Evolutionary conservation across 2,329 filamentous ascomycete genomes (phyloP), one percentile per base, ranked within the genome.

Genomic region (Kalmusia sp.): DNA sequence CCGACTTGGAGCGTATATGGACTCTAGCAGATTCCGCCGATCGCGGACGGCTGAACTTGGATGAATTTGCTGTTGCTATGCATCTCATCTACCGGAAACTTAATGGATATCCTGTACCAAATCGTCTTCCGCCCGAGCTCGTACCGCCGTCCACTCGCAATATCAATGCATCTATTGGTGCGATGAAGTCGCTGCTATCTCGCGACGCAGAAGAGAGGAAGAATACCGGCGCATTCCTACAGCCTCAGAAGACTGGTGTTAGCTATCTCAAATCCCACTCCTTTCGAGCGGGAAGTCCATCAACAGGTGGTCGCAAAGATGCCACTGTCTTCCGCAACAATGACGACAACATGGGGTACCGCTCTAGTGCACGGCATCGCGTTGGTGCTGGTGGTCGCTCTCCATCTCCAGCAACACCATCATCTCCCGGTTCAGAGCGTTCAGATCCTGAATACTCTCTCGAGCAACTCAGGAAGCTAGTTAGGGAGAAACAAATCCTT

Each of bases 1-100:
- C 88, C 22, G 95, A 98, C 64, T 80, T 99, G 31, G 95, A 98
- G 75, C 85, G 89, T 27, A 88, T 98, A 45, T 99, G 95, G 95
- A 98, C 95, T 8, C 80, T 99, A 53, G 89, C 93, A 3, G 95
- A 99, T 71, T 89, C 93, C 27, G 89, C 93, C 59, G 97, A 99
- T 75, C 95, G 95, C 73, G 95, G 95, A 15, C 89, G 93, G 51
- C 83, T 99, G 25, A 93, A 99, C 67, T 85, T 98, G 68, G 95
- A 99, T 71, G 95, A 99, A 70, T 99, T 99, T 70, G 93, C 95
- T 7, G 93, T 99, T 47, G 92, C 93, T 8, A 99, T 99, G 95
- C 95, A 99, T 82, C 80, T 99, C 76, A 99, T 99, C 67, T 99
- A 99, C 78, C 86, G 95, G 65, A 96, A 96, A 72, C 83, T 99